Percentiles rank a stretch among this genome's conserved stretches.
Conservation (phyloP, 495 filamentous ascomycete species). For the Daldinia loculata region DNA sequence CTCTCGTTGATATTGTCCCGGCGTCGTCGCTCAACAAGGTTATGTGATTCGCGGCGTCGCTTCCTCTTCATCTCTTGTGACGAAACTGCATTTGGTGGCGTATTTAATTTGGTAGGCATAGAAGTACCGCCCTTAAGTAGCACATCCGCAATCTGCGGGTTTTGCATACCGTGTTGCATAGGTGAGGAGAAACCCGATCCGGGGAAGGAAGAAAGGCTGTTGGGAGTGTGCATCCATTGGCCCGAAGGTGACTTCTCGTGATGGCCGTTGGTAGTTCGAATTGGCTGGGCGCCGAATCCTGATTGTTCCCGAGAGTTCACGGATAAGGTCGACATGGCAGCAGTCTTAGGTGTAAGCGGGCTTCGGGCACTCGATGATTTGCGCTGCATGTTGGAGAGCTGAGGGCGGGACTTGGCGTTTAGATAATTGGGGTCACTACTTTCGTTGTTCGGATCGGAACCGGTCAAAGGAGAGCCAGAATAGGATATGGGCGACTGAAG, state of each 20-base stretch:
- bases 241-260: slow-evolving; percentile 84
- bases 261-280: slow-evolving; percentile 68
- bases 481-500: slow-evolving; percentile 62
- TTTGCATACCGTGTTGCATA: slow-evolving; percentile 57
- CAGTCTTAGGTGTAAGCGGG: slow-evolving; percentile 81
- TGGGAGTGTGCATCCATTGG: slow-evolving; percentile 80
- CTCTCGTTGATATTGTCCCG: slow-evolving; percentile 99
- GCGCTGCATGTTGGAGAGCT: slow-evolving; percentile 71
- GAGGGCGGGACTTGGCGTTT: slow-evolving; percentile 63
- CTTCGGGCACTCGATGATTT: slow-evolving; percentile 74
- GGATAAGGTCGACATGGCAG: slow-evolving; percentile 50
- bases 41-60: slow-evolving; percentile 91
- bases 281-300: slow-evolving; percentile 76
- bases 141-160: slow-evolving; percentile 59
- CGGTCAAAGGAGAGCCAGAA: slow-evolving; percentile 60
- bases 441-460: slow-evolving; percentile 66
- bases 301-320: slow-evolving; percentile 49
- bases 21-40: slow-evolving; percentile 91
- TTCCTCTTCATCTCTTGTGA: slow-evolving; percentile 93
- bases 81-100: slow-evolving; percentile 59
- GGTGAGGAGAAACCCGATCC: slow-evolving; percentile 85
- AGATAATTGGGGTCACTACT: slow-evolving; percentile 59
- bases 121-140: slow-evolving; percentile 63
- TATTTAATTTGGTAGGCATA: slow-evolving; percentile 63
- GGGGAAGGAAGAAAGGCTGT: slow-evolving; percentile 78